Conservation (phyloP, 495 filamentous ascomycete species). For the Diplogelasinospora grovesii region DNA sequence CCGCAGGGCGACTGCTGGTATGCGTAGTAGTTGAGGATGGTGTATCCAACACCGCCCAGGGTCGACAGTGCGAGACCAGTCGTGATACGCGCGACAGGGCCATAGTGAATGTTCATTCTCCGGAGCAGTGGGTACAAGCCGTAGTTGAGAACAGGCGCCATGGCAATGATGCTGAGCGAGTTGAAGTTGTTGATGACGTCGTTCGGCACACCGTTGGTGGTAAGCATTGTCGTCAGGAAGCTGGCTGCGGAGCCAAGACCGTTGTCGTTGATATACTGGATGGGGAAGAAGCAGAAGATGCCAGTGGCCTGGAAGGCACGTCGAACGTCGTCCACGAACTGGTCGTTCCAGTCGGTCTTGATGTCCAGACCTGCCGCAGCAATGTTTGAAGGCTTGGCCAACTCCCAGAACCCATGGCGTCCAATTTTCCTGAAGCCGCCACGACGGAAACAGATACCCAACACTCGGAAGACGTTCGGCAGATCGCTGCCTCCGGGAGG, state of each 20-base stretch:
- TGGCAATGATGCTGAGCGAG: slow-evolving; percentile 62
- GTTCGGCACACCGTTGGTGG: slow-evolving; percentile 64
- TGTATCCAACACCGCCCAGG: slow-evolving; percentile 57
- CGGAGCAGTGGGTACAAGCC: slow-evolving; percentile 62
- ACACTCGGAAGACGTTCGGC: slow-evolving; percentile 47
- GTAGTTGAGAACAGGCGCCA: slow-evolving; percentile 60
- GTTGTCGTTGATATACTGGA: slow-evolving; percentile 60
- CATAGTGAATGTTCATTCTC: slow-evolving; percentile 57
- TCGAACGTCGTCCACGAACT: slow-evolving; percentile 52
- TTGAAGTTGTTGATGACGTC: slow-evolving; percentile 75
- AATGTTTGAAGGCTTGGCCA: slow-evolving; percentile 56
- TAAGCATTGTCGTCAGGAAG: slow-evolving; percentile 55
- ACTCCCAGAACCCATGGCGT: slow-evolving; percentile 54
- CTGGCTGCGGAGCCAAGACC: slow-evolving; percentile 39
- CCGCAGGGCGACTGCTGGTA: slow-evolving; percentile 51
- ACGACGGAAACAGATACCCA: slow-evolving; percentile 45
- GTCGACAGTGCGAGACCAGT: slow-evolving; percentile 62
- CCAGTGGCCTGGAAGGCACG: slow-evolving; percentile 53
- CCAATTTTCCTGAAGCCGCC: slow-evolving; percentile 51
- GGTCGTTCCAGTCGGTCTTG: slow-evolving; percentile 41
- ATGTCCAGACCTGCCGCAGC: slow-evolving; percentile 36
- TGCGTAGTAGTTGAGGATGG: slow-evolving; percentile 66
- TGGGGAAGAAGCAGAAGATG: slow-evolving; percentile 60
- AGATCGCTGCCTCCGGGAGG: slow-evolving; percentile 50
- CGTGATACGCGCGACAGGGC: slow-evolving; percentile 67